These are phyloP conservation scores for Trametes cinnabarina DNA, from an alignment of 768 basidiomycete species.

Conservation along the genomic window DNA sequence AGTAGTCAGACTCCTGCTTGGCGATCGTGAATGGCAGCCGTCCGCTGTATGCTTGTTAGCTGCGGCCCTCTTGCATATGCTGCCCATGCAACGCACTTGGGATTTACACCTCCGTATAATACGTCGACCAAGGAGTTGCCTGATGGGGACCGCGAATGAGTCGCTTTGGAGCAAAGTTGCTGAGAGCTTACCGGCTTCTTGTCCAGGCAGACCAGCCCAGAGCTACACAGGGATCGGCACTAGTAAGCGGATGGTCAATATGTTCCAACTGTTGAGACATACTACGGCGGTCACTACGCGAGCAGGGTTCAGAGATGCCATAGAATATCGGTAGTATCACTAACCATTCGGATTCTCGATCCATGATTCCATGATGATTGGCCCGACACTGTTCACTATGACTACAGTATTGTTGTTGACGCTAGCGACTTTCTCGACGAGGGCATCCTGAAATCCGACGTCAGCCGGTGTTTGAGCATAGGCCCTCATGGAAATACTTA, in stretches of 20 bases:
- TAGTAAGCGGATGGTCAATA: slow-evolving; percentile 38
- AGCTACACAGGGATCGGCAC: slow-evolving; percentile 18
- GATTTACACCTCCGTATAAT: slow-evolving; percentile 48
- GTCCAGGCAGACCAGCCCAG: slow-evolving; percentile 43
- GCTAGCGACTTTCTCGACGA: slow-evolving; percentile 49
- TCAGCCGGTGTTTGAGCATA: neutral
- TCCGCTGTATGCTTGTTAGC: slow-evolving; percentile 27
- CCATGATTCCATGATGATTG: slow-evolving; percentile 46
- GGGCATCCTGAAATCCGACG: slow-evolving; percentile 16
- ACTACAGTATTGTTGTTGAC: slow-evolving; percentile 63
- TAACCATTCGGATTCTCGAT: slow-evolving; percentile 46
- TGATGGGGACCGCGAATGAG: neutral
- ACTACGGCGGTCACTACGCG: slow-evolving; percentile 24
- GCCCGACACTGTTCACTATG: slow-evolving; percentile 64
- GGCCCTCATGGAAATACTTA: slow-evolving; percentile 3
- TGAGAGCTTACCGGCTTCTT: slow-evolving; percentile 42
- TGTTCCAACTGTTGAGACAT: slow-evolving; percentile 3
- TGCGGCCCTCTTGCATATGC: too few species aligned
- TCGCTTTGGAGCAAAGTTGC: neutral
- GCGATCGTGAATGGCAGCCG: slow-evolving; percentile 52
- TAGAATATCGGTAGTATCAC: neutral
- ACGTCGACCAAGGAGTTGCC: slow-evolving; percentile 43
- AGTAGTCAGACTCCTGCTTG: slow-evolving; percentile 49
- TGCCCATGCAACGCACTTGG: slow-evolving; percentile 36
- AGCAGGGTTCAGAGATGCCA: neutral